Evolutionary conservation across 495 filamentous ascomycete genomes (phyloP), one percentile per base, ranked within the genome.

Genomic region (Aeminium ludgeri): DNA sequence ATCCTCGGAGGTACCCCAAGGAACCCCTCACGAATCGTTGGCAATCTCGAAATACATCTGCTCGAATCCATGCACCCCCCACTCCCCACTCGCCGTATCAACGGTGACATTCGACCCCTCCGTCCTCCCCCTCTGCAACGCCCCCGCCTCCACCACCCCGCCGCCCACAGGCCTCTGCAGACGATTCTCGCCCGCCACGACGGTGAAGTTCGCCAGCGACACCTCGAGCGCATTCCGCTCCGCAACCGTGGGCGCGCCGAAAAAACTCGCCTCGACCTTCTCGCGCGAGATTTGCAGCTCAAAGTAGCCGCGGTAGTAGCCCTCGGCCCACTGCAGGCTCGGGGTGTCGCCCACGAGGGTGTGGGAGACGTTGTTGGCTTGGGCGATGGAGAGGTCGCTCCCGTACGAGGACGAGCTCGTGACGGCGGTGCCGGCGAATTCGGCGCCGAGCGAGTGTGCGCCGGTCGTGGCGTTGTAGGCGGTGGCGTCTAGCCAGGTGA

Each of bases 241-340:
- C 11, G 45, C 44, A 2, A 56, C 40, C 1, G 43, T 56, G 18
- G 58, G 57, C 25, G 50, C 23, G 13, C 73, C 73, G 46, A 71
- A 77, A 55, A 61, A 76, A 17, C 53, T 58, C 1, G 73, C 70
- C 27, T 61, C 30, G 10, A 55, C 41, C 18, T 46, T 27, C n/a
- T 57, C 42, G 2, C 18, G 10, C 17, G 29, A 40, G 43, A 60
- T 48, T 11, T 57, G 51, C 23, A 58, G 44, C 40, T 60, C 57
- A 43, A 51, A 58, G 41, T 60, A 60, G 2, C 57, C 76, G 16
- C 74, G 61, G 48, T 80, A 81, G 48, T 70, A 79, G 20, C 69
- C 57, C 44, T 80, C 76, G 45, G 70, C 67, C 74, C 76, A 81
- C 55, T 76, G 71, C 41, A 81, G 60, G 48, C 72, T 68, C 15